Evolutionary conservation across 495 filamentous ascomycete genomes (phyloP), one percentile per base, ranked within the genome.

Genomic region (Podospora bellae-mahoneyi): DNA sequence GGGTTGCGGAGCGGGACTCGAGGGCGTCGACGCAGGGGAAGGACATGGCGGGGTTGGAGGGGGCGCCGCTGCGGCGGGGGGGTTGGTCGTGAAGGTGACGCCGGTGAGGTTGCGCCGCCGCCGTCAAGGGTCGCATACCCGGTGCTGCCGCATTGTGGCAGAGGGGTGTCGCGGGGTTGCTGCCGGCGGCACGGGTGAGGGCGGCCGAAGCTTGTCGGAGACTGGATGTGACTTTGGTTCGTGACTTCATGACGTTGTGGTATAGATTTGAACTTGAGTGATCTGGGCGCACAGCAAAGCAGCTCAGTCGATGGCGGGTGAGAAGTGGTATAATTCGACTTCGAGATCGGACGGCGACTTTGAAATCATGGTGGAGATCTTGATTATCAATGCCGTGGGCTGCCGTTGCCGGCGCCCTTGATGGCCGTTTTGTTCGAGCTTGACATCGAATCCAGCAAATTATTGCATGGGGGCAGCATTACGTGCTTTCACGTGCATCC

Each of bases 1-100:
- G 87, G n/a, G 83, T 88, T 7, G 92, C 92, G 18, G 92, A 91
- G 72, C 90, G 89, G 2, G 88, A 87, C 74, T 99, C 95, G 66
- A 94, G 87, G 13, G 90, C 92, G 75, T 99, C 95, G 13, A 99
- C 89, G 75, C 95, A 99, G 4, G 95, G 95, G 73, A 99, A 99
- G 19, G 91, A 88, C 81, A 99, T 90, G 60, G 93, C 91, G 2
- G 95, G 93, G 73, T 98, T 99, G 19, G 93, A 92, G 9, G 84
- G 81, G 48, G 82, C 82, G 67, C 82, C 81, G 69, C 78, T 74
- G 20, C 76, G 76, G 28, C 75, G 73, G 5, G 74, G 54, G 10
- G 75, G 48, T 18, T 78, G 78, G 7, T 70, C 75, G 66, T 81
- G 79, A 2, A 81, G 60, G 32, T 56, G 64, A 62, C 78, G 62